These are phyloP conservation scores for Nissolia schottii DNA, from an alignment of 306 rosid genomes.

Conservation along the genomic window DNA sequence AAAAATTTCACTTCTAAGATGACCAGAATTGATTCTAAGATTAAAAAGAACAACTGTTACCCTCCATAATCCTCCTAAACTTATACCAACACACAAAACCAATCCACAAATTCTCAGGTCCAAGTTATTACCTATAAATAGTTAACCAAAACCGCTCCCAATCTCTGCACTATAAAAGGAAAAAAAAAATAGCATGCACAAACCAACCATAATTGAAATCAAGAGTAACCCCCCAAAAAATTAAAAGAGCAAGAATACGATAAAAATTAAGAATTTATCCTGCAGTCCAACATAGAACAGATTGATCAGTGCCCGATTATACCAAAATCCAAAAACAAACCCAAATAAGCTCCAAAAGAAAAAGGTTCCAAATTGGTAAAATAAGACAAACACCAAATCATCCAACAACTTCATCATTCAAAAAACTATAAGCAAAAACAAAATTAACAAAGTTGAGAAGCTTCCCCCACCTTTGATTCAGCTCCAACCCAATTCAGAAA, in stretches of 20 bases:
- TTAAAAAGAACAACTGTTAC: background rate
- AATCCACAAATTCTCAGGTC: background rate
- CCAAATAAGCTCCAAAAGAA: background rate
- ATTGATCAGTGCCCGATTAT: background rate
- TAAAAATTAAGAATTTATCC: background rate
- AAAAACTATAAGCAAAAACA: background rate
- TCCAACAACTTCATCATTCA: background rate
- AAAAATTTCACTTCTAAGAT: too few relatives aligned
- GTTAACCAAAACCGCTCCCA: background rate
- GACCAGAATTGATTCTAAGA: background rate
- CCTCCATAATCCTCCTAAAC: background rate
- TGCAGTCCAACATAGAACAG: background rate
- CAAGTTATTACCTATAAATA: background rate
- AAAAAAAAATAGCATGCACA: conserved; percentile 12
- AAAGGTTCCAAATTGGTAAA: conserved; percentile 9
- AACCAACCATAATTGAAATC: conserved; percentile 20
- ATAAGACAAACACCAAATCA: conserved; percentile 23
- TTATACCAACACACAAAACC: background rate
- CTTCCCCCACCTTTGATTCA: conserved; percentile 30
- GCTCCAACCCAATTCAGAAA: conserved; percentile 25
- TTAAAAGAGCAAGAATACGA: background rate
- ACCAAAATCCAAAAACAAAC: conserved; percentile 17
- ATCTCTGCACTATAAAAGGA: background rate
- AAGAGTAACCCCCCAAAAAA: background rate
- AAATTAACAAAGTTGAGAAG: background rate